Evolutionary conservation across 2,329 filamentous ascomycete genomes (phyloP).

Genomic region (Drechslerella dactyloides): DNA sequence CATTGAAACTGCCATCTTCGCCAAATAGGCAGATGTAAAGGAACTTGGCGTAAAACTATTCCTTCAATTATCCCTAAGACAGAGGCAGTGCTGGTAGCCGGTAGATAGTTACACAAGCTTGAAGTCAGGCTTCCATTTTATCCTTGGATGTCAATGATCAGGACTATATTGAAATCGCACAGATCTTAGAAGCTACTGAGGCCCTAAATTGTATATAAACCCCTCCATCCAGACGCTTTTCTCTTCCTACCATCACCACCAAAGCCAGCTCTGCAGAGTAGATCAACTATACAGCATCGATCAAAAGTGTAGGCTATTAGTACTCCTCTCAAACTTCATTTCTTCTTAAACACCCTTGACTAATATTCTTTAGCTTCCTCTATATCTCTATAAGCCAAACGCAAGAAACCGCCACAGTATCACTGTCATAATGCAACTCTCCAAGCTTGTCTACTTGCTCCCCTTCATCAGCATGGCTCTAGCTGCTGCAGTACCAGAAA

Average conservation of each 20-base stretch:
- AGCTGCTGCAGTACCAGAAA: conserved; percentile 1
- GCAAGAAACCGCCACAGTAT: neutral
- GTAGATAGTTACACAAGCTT: too few relatives aligned
- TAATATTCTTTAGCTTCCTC: neutral
- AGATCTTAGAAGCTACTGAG: too few relatives aligned
- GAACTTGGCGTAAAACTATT: too few relatives aligned
- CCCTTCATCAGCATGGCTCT: neutral
- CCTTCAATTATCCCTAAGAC: too few relatives aligned
- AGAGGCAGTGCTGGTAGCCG: too few relatives aligned
- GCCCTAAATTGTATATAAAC: conserved; percentile 3
- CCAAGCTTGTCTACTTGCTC: conserved; percentile 1
- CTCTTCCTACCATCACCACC: neutral
- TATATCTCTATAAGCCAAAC: neutral
- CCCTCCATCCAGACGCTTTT: neutral
- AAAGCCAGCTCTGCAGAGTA: neutral
- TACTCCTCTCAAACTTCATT: neutral
- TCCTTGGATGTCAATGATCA: too few relatives aligned
- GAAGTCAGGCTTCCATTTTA: too few relatives aligned
- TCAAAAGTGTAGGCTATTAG: neutral
- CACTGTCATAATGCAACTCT: neutral
- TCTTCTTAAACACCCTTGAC: neutral
- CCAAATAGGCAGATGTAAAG: too few relatives aligned
- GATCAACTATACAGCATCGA: neutral
- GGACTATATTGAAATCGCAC: too few relatives aligned
- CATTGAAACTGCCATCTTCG: too few relatives aligned